Percentiles rank a stretch among this genome's conserved stretches.
These are phyloP conservation scores for Aspergillus tamarii DNA, from an alignment of 2,329 filamentous ascomycete genomes.

Conservation along the genomic window DNA sequence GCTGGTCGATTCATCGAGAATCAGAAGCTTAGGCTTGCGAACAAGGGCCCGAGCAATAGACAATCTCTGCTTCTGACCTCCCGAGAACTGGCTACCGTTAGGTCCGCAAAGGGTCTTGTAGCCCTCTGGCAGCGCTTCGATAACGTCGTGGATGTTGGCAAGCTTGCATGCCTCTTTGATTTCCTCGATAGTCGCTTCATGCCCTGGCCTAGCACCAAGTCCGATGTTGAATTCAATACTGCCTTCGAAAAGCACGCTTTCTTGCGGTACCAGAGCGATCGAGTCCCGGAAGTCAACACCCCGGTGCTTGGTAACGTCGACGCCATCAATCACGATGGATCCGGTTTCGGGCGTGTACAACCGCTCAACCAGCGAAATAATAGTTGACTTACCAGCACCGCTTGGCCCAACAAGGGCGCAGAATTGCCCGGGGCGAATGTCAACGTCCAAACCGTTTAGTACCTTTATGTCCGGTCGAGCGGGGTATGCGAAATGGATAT, in stretches of 20 bases:
- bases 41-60: slow-evolving; percentile 62
- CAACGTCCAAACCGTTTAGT: slow-evolving; percentile 59
- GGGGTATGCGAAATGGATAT: slow-evolving; percentile 69
- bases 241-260: slow-evolving; percentile 53
- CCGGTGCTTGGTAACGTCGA: slow-evolving; percentile 47
- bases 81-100: slow-evolving; percentile 58
- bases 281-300: slow-evolving; percentile 46
- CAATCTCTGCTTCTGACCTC: slow-evolving; percentile 62
- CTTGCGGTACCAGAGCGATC: slow-evolving; percentile 53
- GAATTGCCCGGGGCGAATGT: slow-evolving; percentile 50
- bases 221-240: slow-evolving; percentile 52
- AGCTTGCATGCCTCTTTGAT: slow-evolving; percentile 68
- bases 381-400: slow-evolving; percentile 69
- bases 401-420: slow-evolving; percentile 67
- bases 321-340: slow-evolving; percentile 55
- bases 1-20: slow-evolving; percentile 66
- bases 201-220: slow-evolving; percentile 53
- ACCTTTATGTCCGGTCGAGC: slow-evolving; percentile 64
- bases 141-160: slow-evolving; percentile 72
- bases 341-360: slow-evolving; percentile 59
- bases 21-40: slow-evolving; percentile 56
- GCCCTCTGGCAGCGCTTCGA: slow-evolving; percentile 63
- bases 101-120: slow-evolving; percentile 66
- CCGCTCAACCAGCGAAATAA: slow-evolving; percentile 60
- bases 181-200: slow-evolving; percentile 60